Evolutionary conservation across 2,329 filamentous ascomycete genomes (phyloP).

Genomic region (Penicillium griseofulvum): DNA sequence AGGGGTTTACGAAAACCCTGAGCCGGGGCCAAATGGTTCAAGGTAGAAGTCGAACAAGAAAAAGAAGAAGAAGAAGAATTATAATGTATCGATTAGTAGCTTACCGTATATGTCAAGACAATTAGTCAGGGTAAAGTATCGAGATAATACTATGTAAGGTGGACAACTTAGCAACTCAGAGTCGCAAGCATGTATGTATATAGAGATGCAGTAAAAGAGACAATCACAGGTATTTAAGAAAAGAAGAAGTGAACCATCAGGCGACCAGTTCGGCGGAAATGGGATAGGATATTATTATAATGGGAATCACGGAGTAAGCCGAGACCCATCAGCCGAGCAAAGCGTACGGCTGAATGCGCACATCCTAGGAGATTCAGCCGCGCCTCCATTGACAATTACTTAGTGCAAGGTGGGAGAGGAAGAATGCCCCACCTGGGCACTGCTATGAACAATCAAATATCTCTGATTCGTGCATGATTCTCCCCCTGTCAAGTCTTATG

Average conservation of each 20-base stretch:
- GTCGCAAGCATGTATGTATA: not conserved
- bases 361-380: not conserved
- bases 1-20: not conserved
- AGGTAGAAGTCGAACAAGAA: not conserved
- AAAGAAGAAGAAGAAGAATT: not conserved
- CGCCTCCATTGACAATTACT: not conserved
- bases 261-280: slow-evolving; percentile 12
- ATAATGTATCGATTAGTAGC: not conserved
- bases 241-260: slow-evolving; percentile 5
- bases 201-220: not conserved
- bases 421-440: slow-evolving; percentile 9
- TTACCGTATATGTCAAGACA: not conserved
- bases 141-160: not conserved
- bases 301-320: slow-evolving; percentile 13
- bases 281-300: slow-evolving; percentile 15
- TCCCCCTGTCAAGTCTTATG: slow-evolving; percentile 5
- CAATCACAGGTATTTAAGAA: not conserved
- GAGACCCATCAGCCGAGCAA: slow-evolving; percentile 11
- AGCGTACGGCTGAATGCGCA: slow-evolving; percentile 8
- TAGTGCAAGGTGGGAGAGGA: slow-evolving; percentile 10
- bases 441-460: slow-evolving; percentile 9
- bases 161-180: not conserved
- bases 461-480: slow-evolving; percentile 14
- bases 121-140: not conserved
- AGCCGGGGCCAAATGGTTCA: not conserved